Evolutionary conservation across 306 rosid genomes (phyloP).

Genomic region (Castanopsis chinensis): DNA sequence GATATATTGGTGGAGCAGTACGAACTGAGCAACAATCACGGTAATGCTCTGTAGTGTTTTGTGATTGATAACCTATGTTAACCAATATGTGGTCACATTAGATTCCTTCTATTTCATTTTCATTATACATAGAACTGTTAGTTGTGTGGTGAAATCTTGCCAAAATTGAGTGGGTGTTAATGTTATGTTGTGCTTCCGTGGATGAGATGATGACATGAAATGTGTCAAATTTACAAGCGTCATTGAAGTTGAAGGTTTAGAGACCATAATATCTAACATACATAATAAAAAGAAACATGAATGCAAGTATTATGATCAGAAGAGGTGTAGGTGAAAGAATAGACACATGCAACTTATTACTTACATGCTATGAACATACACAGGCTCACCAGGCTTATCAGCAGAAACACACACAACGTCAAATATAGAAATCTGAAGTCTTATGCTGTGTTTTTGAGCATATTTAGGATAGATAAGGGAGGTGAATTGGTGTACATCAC

Average conservation of each 20-base stretch:
- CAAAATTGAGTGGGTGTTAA: neutral
- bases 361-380: neutral
- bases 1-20: conserved; percentile 44
- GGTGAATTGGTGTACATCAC: neutral
- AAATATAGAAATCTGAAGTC: neutral
- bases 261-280: neutral
- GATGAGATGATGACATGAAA: neutral
- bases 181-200: neutral
- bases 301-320: no score
- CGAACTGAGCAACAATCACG: conserved; percentile 53
- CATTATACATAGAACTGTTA: neutral
- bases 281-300: neutral
- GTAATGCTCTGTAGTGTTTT: conserved; percentile 45
- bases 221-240: neutral
- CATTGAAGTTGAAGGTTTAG: neutral
- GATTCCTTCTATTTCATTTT: neutral
- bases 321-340: no score
- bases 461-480: neutral
- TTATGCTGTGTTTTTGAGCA: neutral
- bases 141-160: neutral
- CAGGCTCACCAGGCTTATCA: neutral
- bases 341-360: no score
- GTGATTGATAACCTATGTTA: neutral
- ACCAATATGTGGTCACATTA: neutral
- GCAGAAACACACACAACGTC: neutral